A percentile compares a stretch with the other conserved stretches of the same genome.
These are phyloP conservation scores for Saccharomycopsis fibuligera DNA, from an alignment of 805 yeast genomes.

Conservation along the genomic window DNA sequence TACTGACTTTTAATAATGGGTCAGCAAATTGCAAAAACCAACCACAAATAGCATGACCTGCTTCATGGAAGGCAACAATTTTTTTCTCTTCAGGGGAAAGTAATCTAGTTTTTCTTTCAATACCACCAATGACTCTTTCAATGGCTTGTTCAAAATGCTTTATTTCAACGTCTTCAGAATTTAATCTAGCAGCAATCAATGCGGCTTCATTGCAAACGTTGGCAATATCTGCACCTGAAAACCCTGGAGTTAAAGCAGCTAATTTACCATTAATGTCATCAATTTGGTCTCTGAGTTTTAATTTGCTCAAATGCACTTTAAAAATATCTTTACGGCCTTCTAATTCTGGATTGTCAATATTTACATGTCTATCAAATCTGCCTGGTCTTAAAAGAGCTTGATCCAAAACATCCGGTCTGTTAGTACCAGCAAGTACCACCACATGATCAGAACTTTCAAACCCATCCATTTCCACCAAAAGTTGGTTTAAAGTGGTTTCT, in stretches of 20 bases:
- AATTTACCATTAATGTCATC: constrained; percentile 71
- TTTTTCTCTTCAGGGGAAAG: constrained; percentile 80
- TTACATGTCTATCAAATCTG: constrained; percentile 90
- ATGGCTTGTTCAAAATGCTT: constrained; percentile 92
- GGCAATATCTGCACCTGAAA: constrained; percentile 97
- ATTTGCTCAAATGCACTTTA: constrained; percentile 71
- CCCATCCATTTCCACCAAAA: constrained; percentile 98
- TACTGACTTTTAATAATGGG: constrained; percentile 90
- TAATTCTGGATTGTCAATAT: constrained; percentile 88
- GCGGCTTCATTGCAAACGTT: constrained; percentile 98
- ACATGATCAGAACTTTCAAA: constrained; percentile 86
- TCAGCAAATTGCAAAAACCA: constrained; percentile 91
- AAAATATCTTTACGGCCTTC: constrained; percentile 93
- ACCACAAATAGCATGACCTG: constrained; percentile 98
- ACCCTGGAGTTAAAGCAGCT: constrained; percentile 96
- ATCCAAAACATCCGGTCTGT: constrained; percentile 90
- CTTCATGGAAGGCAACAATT: constrained; percentile 95
- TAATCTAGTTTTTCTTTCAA: constrained; percentile 83
- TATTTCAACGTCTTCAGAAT: constrained; percentile 61
- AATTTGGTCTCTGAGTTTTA: constrained; percentile 51
- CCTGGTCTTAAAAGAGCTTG: constrained; percentile 95
- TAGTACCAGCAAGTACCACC: constrained; percentile 96
- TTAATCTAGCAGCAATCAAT: constrained; percentile 85
- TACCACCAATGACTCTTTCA: constrained; percentile 94
- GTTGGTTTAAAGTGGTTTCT: constrained; percentile 92